Evolutionary conservation across 2,329 filamentous ascomycete species (phyloP), one percentile per base, ranked within the genome.

Genomic region (Coniella lustricola): DNA sequence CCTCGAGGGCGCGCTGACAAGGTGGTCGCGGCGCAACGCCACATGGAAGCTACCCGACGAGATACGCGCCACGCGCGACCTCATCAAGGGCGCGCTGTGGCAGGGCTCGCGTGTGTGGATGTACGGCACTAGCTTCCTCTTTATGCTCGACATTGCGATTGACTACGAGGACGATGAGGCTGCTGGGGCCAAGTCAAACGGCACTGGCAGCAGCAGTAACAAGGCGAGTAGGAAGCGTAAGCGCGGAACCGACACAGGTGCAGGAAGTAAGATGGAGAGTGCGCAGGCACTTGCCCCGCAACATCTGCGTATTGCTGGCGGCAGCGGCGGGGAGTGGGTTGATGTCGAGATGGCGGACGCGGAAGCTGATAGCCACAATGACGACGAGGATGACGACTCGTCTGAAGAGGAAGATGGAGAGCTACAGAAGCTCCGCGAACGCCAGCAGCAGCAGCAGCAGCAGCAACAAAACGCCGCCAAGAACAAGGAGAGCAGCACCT

Each of bases 11-110:
- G 79, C 79, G 16, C 71, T 97, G 10, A 89, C 85, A 4, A 77
- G 87, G 32, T 98, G 93, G 93, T 89, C 88, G 8, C 79, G 87
- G 55, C 78, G 86, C 33, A 95, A 97, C 63, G 83, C 85, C 4
- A 79, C 83, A n/a, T 76, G 78, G 14, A 78, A 76, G 49, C 79
- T 96, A 17, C 93, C 90, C 0, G 72, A 75, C 3, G 78, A 86
- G 41, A 91, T 94, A 63, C 79, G 76, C 48, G 79, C 82, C 55
- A 77, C 90, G 20, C 80, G 84, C 51, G 90, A 95, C 62, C 75
- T 87, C 36, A 85, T 85, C 46, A 91, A 91, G 71, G 90, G 90
- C 3, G 82, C 83, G 21, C 66, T 95, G 34, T 97, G 91, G 90
- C 86, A 94, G 61, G 73, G 84, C 1, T 71, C 73, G 22, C 79